Percentiles rank a stretch among this genome's conserved stretches.
Conservation (phyloP, 2,329 filamentous ascomycete genomes). For the Penicillium griseofulvum region DNA sequence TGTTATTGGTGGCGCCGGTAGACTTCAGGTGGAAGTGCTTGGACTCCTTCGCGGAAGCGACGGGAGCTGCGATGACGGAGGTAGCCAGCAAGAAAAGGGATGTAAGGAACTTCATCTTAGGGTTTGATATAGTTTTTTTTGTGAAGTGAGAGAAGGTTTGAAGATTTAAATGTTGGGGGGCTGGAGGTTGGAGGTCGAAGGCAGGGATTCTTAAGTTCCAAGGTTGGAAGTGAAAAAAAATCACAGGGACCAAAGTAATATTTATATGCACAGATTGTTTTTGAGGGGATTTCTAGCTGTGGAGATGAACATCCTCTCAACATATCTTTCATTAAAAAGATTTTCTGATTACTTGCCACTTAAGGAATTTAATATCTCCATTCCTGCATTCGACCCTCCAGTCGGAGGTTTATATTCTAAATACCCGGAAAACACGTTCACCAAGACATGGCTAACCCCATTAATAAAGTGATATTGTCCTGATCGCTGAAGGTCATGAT, state of each 20-base stretch:
- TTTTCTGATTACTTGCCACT: neutral
- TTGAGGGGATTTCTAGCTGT: neutral
- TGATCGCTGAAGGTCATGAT: slow-evolving; percentile 2
- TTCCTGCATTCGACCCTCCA: neutral
- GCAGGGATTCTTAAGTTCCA: neutral
- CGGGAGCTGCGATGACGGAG: slow-evolving; percentile 28
- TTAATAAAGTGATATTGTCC: neutral
- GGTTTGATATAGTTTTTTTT: neutral
- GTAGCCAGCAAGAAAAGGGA: slow-evolving; percentile 30
- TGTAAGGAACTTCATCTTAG: slow-evolving; percentile 32
- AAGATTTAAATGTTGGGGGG: neutral
- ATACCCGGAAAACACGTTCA: neutral
- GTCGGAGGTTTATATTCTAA: neutral
- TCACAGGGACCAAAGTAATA: neutral
- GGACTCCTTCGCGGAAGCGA: slow-evolving; percentile 14
- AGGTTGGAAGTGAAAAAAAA: neutral
- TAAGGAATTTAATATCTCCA: neutral
- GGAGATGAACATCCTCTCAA: neutral
- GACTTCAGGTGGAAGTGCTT: slow-evolving; percentile 38
- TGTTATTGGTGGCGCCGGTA: slow-evolving; percentile 20
- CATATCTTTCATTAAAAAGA: neutral
- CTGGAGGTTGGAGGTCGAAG: neutral
- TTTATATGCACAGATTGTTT: neutral
- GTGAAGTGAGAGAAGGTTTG: neutral
- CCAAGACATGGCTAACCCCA: neutral